A percentile compares a stretch with the other conserved stretches of the same genome.
phyloP scores from a whole-genome alignment of 2,329 filamentous ascomycete species.

The Aspergillus sp. region DNA sequence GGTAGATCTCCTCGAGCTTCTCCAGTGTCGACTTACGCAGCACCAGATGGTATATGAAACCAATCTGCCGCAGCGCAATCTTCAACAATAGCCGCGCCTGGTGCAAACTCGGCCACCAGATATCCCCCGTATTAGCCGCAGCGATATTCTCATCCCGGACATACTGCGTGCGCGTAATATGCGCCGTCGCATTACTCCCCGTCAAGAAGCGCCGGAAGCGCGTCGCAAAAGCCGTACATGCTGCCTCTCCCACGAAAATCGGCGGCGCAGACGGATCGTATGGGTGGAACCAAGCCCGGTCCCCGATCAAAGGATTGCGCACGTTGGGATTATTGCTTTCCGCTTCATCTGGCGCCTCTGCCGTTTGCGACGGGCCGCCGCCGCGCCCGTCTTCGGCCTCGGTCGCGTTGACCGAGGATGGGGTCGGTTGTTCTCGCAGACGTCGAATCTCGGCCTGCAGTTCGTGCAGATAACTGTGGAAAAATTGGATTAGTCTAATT shows the following conservation, averaged over 20 bases:
- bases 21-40: constrained; percentile 43
- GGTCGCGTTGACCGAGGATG: constrained; percentile 27
- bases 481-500: neutral
- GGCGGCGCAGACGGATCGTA: constrained; percentile 40
- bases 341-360: constrained; percentile 28
- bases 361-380: constrained; percentile 19
- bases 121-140: constrained; percentile 30
- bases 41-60: constrained; percentile 39
- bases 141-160: constrained; percentile 35
- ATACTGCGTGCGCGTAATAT: constrained; percentile 40
- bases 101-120: constrained; percentile 39
- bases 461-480: constrained; percentile 35
- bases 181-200: constrained; percentile 32
- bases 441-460: constrained; percentile 37
- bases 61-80: constrained; percentile 41
- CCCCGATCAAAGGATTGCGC: constrained; percentile 38
- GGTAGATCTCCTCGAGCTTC: constrained; percentile 43
- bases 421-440: constrained; percentile 32
- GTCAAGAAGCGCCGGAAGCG: constrained; percentile 41
- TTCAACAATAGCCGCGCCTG: constrained; percentile 41
- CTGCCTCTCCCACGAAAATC: constrained; percentile 43
- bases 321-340: constrained; percentile 27
- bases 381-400: constrained; percentile 22
- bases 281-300: constrained; percentile 40
- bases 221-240: constrained; percentile 44